Conservation (phyloP, 2,329 filamentous ascomycete species). For the Teratosphaeria nubilosa region DNA sequence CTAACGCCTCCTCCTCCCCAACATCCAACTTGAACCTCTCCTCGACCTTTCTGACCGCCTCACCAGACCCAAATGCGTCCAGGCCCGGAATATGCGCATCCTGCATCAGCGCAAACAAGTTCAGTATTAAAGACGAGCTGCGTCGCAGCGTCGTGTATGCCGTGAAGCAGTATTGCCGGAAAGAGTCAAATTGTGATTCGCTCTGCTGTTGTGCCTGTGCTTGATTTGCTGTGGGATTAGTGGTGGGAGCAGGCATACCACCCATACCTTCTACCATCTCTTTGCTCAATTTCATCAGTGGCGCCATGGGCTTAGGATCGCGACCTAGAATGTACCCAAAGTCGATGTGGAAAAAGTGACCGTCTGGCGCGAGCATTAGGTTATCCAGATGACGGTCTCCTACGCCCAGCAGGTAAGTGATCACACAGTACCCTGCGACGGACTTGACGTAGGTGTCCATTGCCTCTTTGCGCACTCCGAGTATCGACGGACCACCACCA, state of each 20-base stretch:
- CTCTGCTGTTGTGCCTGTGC: constrained; percentile 1
- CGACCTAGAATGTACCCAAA: constrained; percentile 97
- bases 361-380: constrained; percentile 77
- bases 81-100: constrained; percentile 97
- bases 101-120: constrained; percentile 93
- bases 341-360: constrained; percentile 95
- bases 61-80: constrained; percentile 41
- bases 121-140: constrained; percentile 80
- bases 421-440: constrained; percentile 95
- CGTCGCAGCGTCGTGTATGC: constrained; percentile 88
- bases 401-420: constrained; percentile 93
- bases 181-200: constrained; percentile 61
- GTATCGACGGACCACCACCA: constrained; percentile 46
- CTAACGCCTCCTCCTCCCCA: constrained; percentile 82
- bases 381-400: constrained; percentile 95
- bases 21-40: constrained; percentile 89
- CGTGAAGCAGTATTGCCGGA: constrained; percentile 93
- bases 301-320: constrained; percentile 94
- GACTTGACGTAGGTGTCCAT: constrained; percentile 94
- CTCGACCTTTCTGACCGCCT: constrained; percentile 72
- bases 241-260: constrained; percentile 38
- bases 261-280: constrained; percentile 99
- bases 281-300: constrained; percentile 90
- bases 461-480: constrained; percentile 81
- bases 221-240: not conserved